phyloP scores from a whole-genome alignment of 345 rosid species.

The Eucalyptus grandis region DNA sequence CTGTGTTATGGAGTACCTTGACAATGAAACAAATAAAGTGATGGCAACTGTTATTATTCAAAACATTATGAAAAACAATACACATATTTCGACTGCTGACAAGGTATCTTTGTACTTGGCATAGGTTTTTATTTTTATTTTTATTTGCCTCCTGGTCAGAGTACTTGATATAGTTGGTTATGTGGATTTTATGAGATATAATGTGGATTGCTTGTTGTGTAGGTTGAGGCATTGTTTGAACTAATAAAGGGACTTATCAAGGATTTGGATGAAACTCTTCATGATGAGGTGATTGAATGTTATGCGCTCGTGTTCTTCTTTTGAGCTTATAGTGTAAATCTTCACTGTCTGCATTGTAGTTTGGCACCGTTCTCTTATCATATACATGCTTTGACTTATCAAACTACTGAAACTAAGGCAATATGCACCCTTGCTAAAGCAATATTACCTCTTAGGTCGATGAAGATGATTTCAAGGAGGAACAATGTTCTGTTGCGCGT shows the following conservation, averaged over 20 bases:
- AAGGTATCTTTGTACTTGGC: slow-evolving; percentile 29
- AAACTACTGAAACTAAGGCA: not conserved
- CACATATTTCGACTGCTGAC: slow-evolving; percentile 63
- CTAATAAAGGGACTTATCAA: slow-evolving; percentile 85
- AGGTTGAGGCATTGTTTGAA: slow-evolving; percentile 95
- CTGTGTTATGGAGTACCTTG: slow-evolving; percentile 79
- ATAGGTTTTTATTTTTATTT: not conserved
- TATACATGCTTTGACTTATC: not conserved
- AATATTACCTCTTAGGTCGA: slow-evolving; percentile 39
- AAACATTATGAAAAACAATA: slow-evolving; percentile 92
- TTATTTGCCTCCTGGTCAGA: not conserved
- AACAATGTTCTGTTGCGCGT: slow-evolving; percentile 95
- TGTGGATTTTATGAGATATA: not conserved
- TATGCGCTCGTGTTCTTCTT: not conserved
- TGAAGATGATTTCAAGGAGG: slow-evolving; percentile 94
- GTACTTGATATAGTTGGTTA: not conserved
- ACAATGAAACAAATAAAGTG: slow-evolving; percentile 75
- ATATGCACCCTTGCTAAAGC: not conserved
- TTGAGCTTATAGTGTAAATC: not conserved
- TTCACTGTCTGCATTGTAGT: not conserved
- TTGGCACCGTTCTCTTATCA: not conserved
- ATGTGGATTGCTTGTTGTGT: not conserved
- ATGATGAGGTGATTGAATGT: slow-evolving; percentile 45
- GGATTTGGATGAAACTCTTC: slow-evolving; percentile 62
- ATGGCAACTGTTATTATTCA: slow-evolving; percentile 93